A percentile compares a stretch with the other conserved stretches of the same genome.
phyloP scores from a whole-genome alignment of 2,329 filamentous ascomycete species.

The Exophiala bonariae region DNA sequence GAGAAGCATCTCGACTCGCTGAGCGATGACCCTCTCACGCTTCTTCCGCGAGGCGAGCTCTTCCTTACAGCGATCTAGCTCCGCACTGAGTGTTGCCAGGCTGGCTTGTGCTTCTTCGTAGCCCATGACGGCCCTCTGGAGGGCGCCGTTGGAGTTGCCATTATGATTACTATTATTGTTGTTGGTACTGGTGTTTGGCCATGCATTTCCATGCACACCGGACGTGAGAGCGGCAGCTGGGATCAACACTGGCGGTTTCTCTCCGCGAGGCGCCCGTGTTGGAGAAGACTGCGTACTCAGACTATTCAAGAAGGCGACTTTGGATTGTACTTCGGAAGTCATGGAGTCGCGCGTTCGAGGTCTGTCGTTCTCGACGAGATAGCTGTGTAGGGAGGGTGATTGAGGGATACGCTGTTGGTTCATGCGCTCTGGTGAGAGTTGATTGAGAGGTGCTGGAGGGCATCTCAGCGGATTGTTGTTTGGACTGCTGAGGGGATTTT shows the following conservation, averaged over 20 bases:
- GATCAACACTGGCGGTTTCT: neutral
- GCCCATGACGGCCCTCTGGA: conserved; percentile 45
- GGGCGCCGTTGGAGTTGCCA: conserved; percentile 41
- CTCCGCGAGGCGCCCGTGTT: conserved; percentile 11
- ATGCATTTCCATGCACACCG: too few species aligned
- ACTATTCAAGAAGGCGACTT: conserved; percentile 50
- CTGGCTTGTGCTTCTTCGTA: conserved; percentile 47
- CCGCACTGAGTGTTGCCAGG: conserved; percentile 33
- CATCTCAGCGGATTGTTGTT: conserved; percentile 18
- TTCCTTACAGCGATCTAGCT: conserved; percentile 43
- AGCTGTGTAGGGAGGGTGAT: conserved; percentile 40
- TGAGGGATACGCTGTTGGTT: conserved; percentile 46
- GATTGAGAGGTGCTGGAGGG: conserved; percentile 37
- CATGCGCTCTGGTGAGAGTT: conserved; percentile 49
- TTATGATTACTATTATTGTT: conserved; percentile 22
- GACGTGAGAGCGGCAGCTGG: neutral
- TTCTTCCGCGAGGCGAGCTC: conserved; percentile 43
- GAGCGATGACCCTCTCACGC: conserved; percentile 45
- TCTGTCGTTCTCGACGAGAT: conserved; percentile 19
- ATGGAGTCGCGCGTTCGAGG: conserved; percentile 38
- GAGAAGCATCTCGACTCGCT: conserved; percentile 46
- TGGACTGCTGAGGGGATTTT: conserved; percentile 10
- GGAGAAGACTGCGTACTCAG: conserved; percentile 33
- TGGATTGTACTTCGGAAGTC: conserved; percentile 45
- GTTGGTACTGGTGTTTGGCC: neutral